A percentile compares a stretch with the other conserved stretches of the same genome.
Conservation (phyloP, 495 filamentous ascomycete species). For the Penicillium turbatum region DNA sequence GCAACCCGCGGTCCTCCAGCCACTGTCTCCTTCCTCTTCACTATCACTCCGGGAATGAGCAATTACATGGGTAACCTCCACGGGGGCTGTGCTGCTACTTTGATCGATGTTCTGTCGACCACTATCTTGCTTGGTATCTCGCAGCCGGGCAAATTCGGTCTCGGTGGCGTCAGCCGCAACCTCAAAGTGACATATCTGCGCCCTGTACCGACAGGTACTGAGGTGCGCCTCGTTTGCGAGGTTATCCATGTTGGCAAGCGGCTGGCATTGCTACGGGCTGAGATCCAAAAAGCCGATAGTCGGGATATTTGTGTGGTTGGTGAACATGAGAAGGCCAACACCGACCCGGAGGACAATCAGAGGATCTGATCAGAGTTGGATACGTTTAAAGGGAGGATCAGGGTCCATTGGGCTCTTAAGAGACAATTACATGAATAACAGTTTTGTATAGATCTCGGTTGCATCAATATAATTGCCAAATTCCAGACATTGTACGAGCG, state of each 20-base stretch:
- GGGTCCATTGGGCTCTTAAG: background rate
- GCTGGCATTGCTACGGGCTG: conserved; percentile 43
- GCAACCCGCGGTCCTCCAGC: conserved; percentile 34
- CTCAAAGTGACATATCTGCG: conserved; percentile 65
- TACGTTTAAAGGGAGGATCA: background rate
- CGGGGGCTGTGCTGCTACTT: conserved; percentile 62
- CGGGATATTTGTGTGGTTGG: conserved; percentile 57
- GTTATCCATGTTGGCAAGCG: conserved; percentile 59
- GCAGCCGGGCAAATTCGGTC: conserved; percentile 56
- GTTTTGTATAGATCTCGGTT: conserved; percentile 3
- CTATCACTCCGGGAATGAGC: conserved; percentile 48
- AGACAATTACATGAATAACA: background rate
- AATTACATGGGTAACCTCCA: conserved; percentile 63
- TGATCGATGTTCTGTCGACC: conserved; percentile 65
- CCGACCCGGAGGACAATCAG: conserved; percentile 43
- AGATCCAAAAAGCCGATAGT: conserved; percentile 39
- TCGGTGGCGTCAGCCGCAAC: conserved; percentile 62
- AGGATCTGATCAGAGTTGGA: conserved; percentile 18
- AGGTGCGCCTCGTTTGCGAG: conserved; percentile 55
- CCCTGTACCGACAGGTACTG: conserved; percentile 50
- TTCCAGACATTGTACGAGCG: background rate
- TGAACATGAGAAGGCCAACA: conserved; percentile 68
- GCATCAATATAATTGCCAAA: background rate
- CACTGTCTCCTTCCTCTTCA: conserved; percentile 41
- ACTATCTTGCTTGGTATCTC: conserved; percentile 53